Percentiles rank a stretch among this genome's conserved stretches.
phyloP scores from a whole-genome alignment of 768 basidiomycete species.

The Suillus tomentosus region DNA sequence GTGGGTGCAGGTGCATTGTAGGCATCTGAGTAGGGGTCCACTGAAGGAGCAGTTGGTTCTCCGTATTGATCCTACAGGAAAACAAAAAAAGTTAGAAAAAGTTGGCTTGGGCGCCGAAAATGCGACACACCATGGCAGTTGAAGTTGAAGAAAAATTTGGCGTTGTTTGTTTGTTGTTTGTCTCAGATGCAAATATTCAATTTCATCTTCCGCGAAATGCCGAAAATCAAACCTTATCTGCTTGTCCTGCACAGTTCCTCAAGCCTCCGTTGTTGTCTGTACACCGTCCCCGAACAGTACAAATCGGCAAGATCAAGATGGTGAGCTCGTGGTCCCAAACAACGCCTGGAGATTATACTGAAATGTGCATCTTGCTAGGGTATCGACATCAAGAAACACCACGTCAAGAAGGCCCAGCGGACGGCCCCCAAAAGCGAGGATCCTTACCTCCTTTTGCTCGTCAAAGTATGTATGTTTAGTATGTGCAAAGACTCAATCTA shows the following conservation, averaged over 20 bases:
- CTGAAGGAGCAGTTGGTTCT: conserved; percentile 56
- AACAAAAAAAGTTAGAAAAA: conserved; percentile 13
- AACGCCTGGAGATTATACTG: conserved; percentile 25
- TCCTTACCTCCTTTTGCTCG: conserved; percentile 96
- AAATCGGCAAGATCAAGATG: conserved; percentile 74
- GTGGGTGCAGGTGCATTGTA: conserved; percentile 64
- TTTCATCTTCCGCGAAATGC: conserved; percentile 28
- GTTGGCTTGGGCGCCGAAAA: conserved; percentile 10
- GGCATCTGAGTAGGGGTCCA: conserved; percentile 83
- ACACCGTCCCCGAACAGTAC: conserved; percentile 51
- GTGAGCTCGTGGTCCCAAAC: conserved; percentile 59
- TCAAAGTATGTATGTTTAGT: conserved; percentile 68
- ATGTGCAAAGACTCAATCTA: conserved; percentile 15
- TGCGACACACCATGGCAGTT: conserved; percentile 73
- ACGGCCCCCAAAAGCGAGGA: conserved; percentile 98
- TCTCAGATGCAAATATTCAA: conserved; percentile 28
- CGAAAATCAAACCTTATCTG: conserved; percentile 37
- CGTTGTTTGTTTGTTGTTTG: conserved; percentile 39
- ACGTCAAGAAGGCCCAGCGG: conserved; percentile 97
- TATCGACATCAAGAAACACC: conserved; percentile 95
- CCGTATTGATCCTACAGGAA: conserved; percentile 55
- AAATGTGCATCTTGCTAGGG: conserved; percentile 51
- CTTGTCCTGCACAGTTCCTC: conserved; percentile 64
- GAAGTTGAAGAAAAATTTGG: conserved; percentile 46
- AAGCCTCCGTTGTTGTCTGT: conserved; percentile 47